phyloP scores from a whole-genome alignment of 495 filamentous ascomycete species.

The Penicillium daleae region DNA sequence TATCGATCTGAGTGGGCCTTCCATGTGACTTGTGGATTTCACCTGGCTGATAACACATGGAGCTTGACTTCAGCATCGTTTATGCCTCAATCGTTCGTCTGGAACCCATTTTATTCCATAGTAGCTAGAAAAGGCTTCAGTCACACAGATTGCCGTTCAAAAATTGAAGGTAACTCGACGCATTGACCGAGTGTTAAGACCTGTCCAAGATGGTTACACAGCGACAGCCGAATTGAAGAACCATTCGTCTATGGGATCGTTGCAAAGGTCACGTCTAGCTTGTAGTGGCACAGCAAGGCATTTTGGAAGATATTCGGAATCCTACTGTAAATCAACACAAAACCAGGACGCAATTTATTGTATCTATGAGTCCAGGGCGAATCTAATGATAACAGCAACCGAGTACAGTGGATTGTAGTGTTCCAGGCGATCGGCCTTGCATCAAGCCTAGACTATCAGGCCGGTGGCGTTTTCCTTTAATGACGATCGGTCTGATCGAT shows the following conservation, averaged over 20 bases:
- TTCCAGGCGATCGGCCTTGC: constrained; percentile 28
- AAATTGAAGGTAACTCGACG: not conserved
- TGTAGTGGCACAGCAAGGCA: not conserved
- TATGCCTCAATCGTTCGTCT: not conserved
- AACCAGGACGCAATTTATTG: not conserved
- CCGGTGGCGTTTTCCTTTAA: constrained; percentile 21
- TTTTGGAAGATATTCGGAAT: not conserved
- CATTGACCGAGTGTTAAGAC: not conserved
- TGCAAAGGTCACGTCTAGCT: not conserved
- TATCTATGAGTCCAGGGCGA: not conserved
- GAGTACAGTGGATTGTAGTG: no score
- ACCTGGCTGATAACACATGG: not conserved
- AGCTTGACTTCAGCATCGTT: not conserved
- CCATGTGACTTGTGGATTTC: constrained; percentile 12
- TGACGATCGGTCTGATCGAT: constrained; percentile 27
- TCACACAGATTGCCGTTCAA: constrained; percentile 6
- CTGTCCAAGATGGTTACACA: not conserved
- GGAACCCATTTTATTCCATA: not conserved
- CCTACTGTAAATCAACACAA: not conserved
- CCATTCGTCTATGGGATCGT: not conserved
- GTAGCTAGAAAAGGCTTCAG: not conserved
- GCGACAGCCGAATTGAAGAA: not conserved
- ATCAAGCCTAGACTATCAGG: constrained; percentile 26
- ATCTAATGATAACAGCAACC: not conserved
- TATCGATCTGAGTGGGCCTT: constrained; percentile 11